Conservation (phyloP, 176 grass and related monocot genomes). For the Oryza punctata region DNA sequence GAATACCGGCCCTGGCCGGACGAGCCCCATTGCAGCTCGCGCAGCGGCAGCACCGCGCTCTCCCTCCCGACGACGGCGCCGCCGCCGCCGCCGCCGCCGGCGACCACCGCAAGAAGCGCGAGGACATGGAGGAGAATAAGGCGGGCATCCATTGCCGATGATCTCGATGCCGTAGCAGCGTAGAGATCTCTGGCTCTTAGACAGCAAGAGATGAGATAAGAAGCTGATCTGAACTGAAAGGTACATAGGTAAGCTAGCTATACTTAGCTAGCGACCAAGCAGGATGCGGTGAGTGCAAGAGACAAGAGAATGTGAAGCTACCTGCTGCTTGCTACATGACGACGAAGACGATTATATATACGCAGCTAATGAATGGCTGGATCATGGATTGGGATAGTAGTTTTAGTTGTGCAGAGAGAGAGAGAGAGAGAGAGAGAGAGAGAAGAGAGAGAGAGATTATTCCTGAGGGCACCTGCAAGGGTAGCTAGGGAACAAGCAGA, state of each 20-base stretch:
- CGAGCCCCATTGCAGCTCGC: slow-evolving; percentile 37
- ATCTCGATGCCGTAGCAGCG: not conserved
- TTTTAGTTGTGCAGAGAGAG: not conserved
- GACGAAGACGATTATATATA: not conserved
- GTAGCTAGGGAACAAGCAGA: not conserved
- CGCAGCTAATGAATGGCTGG: not conserved
- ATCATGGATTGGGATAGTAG: too few species aligned
- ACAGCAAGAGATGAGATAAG: not conserved
- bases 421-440: not conserved
- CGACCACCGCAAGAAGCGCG: not conserved
- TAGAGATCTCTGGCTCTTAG: too few species aligned
- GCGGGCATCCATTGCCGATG: not conserved
- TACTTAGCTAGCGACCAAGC: slow-evolving; percentile 29
- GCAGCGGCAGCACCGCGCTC: slow-evolving; percentile 38
- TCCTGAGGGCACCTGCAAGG: not conserved
- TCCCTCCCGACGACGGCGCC: not conserved
- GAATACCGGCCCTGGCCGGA: not conserved
- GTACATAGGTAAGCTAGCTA: not conserved
- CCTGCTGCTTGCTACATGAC: not conserved
- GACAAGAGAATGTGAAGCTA: slow-evolving; percentile 44
- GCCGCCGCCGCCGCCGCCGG: not conserved
- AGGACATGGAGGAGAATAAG: slow-evolving; percentile 30
- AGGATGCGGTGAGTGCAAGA: slow-evolving; percentile 6
- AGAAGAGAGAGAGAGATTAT: not conserved
- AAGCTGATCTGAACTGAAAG: not conserved